A percentile compares a stretch with the other conserved stretches of the same genome.
Evolutionary conservation across 2,329 filamentous ascomycete species (phyloP).

Genomic region (Ceratocystis albifundus): DNA sequence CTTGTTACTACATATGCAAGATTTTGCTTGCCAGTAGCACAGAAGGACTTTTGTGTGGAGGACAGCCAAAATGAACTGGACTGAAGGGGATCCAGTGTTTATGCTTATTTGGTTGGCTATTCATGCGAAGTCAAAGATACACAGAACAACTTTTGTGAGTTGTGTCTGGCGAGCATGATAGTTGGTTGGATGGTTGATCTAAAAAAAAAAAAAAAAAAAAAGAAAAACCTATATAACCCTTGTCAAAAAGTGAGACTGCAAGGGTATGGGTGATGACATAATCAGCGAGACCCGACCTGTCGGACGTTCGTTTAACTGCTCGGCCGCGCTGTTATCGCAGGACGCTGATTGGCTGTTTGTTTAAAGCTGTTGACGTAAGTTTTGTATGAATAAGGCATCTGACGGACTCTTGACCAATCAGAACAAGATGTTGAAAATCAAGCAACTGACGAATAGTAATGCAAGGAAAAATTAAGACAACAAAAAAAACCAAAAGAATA

Average conservation of each 20-base stretch:
- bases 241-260: neutral
- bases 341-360: slow-evolving; percentile 2
- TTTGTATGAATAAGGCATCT: neutral
- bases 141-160: too few species aligned
- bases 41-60: neutral
- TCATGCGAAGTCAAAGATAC: too few species aligned
- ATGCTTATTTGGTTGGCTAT: neutral
- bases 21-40: neutral
- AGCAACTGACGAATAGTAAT: neutral
- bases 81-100: neutral
- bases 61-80: neutral
- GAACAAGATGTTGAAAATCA: neutral
- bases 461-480: neutral
- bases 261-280: slow-evolving; percentile 6
- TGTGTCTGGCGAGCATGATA: neutral
- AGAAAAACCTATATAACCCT: neutral
- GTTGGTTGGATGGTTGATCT: neutral
- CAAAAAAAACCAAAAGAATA: too few species aligned
- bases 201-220: too few species aligned
- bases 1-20: neutral
- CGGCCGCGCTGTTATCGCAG: slow-evolving; percentile 14
- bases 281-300: neutral
- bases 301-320: neutral
- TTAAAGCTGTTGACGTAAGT: neutral
- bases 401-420: neutral